phyloP scores from a whole-genome alignment of 1,284 basidiomycete species.

The Cerrena zonata region DNA sequence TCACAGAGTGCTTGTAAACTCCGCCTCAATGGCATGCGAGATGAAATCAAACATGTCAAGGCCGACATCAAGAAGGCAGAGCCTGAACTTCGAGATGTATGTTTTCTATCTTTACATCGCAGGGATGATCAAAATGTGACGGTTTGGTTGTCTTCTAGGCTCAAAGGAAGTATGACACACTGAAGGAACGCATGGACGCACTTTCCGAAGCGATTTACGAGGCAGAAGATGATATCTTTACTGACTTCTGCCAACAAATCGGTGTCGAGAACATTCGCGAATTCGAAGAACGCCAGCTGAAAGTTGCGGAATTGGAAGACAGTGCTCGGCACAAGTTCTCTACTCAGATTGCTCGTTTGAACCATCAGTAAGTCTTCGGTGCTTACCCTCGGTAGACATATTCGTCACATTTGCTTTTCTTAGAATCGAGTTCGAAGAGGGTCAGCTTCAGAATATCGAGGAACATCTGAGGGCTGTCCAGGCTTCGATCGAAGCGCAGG shows the following conservation, averaged over 20 bases:
- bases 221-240: constrained; percentile 82
- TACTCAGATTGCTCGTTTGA: constrained; percentile 81
- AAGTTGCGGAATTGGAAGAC: constrained; percentile 80
- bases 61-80: constrained; percentile 61
- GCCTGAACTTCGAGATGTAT: constrained; percentile 66
- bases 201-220: constrained; percentile 61
- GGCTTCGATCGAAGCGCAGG: constrained; percentile 51
- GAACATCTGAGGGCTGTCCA: constrained; percentile 61
- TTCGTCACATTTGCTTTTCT: too few relatives aligned
- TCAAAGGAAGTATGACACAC: constrained; percentile 44
- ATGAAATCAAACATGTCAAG: constrained; percentile 75
- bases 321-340: constrained; percentile 81
- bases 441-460: constrained; percentile 60
- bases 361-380: constrained; percentile 78
- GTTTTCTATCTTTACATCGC: constrained; percentile 1
- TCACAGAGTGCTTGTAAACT: constrained; percentile 57
- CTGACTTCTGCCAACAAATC: constrained; percentile 76
- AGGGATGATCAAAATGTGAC: neutral
- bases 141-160: constrained; percentile 33
- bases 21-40: constrained; percentile 65
- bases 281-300: constrained; percentile 90
- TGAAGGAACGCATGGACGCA: constrained; percentile 51
- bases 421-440: constrained; percentile 75
- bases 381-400: too few relatives aligned
- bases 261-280: constrained; percentile 83